phyloP scores from a whole-genome alignment of 208 protist genomes.

The Acanthamoeba royreba region DNA sequence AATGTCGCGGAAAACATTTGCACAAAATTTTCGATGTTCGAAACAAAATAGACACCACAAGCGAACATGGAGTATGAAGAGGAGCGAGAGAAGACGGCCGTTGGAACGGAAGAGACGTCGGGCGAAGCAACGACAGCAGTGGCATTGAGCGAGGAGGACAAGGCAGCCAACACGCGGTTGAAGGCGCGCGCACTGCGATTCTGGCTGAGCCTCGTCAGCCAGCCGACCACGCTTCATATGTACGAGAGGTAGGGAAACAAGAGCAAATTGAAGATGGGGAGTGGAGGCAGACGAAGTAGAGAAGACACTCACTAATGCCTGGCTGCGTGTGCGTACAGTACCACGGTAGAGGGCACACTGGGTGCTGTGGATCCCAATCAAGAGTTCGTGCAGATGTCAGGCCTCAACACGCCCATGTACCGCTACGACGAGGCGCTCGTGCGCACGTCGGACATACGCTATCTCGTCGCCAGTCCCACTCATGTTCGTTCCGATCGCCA shows the following conservation, averaged over 20 bases:
- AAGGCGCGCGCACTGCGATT: neutral
- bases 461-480: neutral
- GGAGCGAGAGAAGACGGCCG: too few relatives aligned
- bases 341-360: neutral
- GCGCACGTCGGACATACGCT: neutral
- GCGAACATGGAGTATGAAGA: too few relatives aligned
- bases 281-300: too few relatives aligned
- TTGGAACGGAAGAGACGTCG: too few relatives aligned
- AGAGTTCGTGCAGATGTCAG: neutral
- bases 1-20: too few relatives aligned
- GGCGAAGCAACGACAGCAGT: too few relatives aligned
- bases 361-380: neutral
- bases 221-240: neutral
- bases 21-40: too few relatives aligned
- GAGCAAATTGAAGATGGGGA: too few relatives aligned
- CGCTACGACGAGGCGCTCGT: neutral
- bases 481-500: too few relatives aligned
- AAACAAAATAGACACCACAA: too few relatives aligned
- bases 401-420: neutral
- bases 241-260: neutral
- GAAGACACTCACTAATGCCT: neutral
- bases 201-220: neutral
- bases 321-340: neutral
- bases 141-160: neutral
- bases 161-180: neutral